Conservation (phyloP, 2,329 filamentous ascomycete genomes). For the Penicillium digitatum region DNA sequence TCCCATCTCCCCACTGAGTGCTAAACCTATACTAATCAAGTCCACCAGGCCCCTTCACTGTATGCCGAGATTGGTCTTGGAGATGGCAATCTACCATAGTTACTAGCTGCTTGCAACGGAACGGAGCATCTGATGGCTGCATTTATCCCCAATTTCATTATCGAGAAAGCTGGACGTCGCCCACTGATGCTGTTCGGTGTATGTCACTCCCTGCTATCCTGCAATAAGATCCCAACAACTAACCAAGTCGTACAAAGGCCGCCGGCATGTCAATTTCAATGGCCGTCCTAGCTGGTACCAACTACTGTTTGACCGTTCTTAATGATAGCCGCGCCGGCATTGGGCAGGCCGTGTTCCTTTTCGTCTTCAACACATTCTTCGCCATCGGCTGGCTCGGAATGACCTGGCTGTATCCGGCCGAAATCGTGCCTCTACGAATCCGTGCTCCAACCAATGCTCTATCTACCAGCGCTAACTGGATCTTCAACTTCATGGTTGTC, state of each 20-base stretch:
- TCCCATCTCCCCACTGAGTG: no score
- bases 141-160: constrained; percentile 46
- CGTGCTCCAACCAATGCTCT: constrained; percentile 60
- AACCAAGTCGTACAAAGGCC: constrained; percentile 20
- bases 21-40: not conserved
- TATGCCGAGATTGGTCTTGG: constrained; percentile 22
- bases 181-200: constrained; percentile 67
- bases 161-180: constrained; percentile 52
- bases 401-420: constrained; percentile 60
- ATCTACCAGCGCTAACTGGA: constrained; percentile 55
- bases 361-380: constrained; percentile 61
- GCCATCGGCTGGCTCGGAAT: constrained; percentile 60
- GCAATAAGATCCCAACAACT: not conserved
- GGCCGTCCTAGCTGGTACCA: constrained; percentile 50
- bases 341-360: constrained; percentile 52
- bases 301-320: constrained; percentile 27
- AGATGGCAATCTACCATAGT: constrained; percentile 15
- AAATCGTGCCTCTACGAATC: constrained; percentile 52
- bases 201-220: not conserved
- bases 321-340: constrained; percentile 38
- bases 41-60: constrained; percentile 15
- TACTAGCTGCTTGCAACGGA: constrained; percentile 49
- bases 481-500: constrained; percentile 60
- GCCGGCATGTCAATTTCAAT: constrained; percentile 59
- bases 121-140: constrained; percentile 50